phyloP scores from a whole-genome alignment of 805 yeast genomes.

The Huiozyma naganishii region DNA sequence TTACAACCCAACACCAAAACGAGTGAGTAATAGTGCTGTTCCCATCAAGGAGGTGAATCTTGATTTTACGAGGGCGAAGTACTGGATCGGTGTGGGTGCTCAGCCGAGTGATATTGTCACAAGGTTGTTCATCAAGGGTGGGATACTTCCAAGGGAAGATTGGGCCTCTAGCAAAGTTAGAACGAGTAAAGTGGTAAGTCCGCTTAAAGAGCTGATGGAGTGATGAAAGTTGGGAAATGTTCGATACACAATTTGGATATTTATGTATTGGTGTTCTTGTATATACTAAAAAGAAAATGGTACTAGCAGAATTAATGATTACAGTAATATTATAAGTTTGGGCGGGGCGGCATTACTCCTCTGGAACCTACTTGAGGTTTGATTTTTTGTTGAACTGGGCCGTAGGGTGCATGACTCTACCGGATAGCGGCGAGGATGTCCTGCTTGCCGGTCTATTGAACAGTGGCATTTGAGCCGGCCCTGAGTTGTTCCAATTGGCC shows the following conservation, averaged over 20 bases:
- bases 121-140: constrained; percentile 66
- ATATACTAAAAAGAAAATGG: too few relatives aligned
- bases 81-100: constrained; percentile 97
- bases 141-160: constrained; percentile 29
- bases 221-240: neutral
- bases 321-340: too few relatives aligned
- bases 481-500: too few relatives aligned
- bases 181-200: constrained; percentile 14
- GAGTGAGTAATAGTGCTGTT: constrained; percentile 38
- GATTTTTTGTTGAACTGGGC: too few relatives aligned
- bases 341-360: too few relatives aligned
- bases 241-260: too few relatives aligned
- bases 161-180: constrained; percentile 2
- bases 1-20: constrained; percentile 70
- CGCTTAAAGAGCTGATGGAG: constrained; percentile 18
- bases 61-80: constrained; percentile 82
- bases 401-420: too few relatives aligned
- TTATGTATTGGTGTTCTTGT: neutral
- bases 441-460: too few relatives aligned
- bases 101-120: constrained; percentile 80
- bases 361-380: too few relatives aligned
- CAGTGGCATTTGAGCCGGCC: too few relatives aligned
- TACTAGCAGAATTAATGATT: too few relatives aligned
- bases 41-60: constrained; percentile 71
- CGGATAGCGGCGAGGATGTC: too few relatives aligned